Evolutionary conservation across 116 monocot genomes (phyloP).

Genomic region (Posidonia oceanica): DNA sequence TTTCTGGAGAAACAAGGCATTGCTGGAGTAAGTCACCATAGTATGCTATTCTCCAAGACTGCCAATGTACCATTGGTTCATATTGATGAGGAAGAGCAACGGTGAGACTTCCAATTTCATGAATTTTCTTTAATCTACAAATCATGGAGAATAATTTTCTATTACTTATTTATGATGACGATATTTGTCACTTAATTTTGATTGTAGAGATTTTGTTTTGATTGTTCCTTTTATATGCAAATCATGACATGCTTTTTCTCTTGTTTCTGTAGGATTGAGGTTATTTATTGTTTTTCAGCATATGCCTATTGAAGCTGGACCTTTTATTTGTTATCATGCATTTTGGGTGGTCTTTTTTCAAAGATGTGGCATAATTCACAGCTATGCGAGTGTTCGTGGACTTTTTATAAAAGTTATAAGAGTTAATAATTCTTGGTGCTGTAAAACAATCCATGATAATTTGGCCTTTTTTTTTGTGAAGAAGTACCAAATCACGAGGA

Average conservation of each 20-base stretch:
- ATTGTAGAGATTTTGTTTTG: neutral
- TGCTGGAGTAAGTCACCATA: conserved; percentile 91
- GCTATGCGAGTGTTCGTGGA: no score
- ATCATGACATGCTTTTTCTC: neutral
- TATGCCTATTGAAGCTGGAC: neutral
- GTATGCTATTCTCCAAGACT: conserved; percentile 73
- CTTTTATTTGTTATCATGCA: neutral
- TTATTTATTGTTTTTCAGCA: neutral
- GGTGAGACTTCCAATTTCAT: conserved; percentile 18
- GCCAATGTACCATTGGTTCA: conserved; percentile 33
- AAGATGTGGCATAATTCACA: no score
- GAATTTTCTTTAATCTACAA: neutral
- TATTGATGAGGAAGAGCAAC: conserved; percentile 27
- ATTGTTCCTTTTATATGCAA: neutral
- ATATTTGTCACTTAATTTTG: no score
- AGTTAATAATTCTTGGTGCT: no score
- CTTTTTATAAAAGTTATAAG: no score
- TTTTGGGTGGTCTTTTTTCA: neutral
- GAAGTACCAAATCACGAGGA: no score
- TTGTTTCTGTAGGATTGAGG: neutral
- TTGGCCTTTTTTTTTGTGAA: no score
- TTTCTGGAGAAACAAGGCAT: conserved; percentile 79
- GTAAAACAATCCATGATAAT: no score
- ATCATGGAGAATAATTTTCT: neutral
- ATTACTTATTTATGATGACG: no score